Base-by-base conservation (phyloP, 2,329 filamentous ascomycete genomes). In the Blastomyces gilchristii region DNA sequence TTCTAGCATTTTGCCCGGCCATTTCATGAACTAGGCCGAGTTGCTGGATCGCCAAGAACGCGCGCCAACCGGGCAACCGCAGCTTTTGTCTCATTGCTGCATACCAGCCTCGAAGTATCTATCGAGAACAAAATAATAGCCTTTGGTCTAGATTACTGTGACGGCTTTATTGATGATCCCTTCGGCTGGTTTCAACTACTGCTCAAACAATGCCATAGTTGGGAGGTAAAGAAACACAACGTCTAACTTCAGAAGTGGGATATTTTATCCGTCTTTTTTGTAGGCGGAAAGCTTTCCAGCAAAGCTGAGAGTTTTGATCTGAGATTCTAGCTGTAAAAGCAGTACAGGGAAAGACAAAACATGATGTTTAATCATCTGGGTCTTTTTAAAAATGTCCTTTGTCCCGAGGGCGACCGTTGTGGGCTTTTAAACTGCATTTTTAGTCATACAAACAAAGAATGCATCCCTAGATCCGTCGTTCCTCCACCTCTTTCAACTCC, bases 391-490 rank as follows among this genome's bases (percentile, higher is more conserved):
- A 73, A 74, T 52, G 73, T 83, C 52, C 68, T 75, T 37, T 87
- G 84, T 71, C 84, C 84, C 9, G 75, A 79, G 65, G 78, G 77
- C 16, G 68, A 73, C 37, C 66, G 73, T 64, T 87, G 85, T 72
- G 69, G 72, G 39, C 73, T 86, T 14, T 74, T 81, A 16, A 79
- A 80, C 65, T 87, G 85, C 74, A 80, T 86, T 25, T 87, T 86
- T 72, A 77, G 74, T 14, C 85, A 87, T 72, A 50, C 53, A 63
- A 25, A 66, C 66, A 57, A 69, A 68, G 54, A 67, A 68, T 41
- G n/a, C 63, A 53, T 64, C 47, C 66, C 69, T 49, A 31, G 39
- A 43, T 43, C 50, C 31, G 50, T 58, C 28, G 49, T 61, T 8
- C 25, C 64, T 45, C 12, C 59, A 45, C 22, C 37, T 12, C 37